Evolutionary conservation across 345 rosid genomes (phyloP).

Genomic region (Alliaria petiolata): DNA sequence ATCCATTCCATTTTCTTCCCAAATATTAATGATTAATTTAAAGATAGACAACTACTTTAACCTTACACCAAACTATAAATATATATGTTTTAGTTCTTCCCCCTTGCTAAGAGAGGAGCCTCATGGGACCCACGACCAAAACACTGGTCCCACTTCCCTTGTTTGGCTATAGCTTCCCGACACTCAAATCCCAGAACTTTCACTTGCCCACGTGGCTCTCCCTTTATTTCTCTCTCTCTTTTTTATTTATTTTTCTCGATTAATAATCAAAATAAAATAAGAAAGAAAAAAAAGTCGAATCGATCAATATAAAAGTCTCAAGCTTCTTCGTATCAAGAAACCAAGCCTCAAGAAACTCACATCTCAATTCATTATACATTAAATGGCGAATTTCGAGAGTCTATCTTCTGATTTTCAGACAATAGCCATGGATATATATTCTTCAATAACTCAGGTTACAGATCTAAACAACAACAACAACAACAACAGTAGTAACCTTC

Average conservation of each 20-base stretch:
- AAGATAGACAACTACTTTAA: constrained; percentile 13
- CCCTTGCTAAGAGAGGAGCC: background rate
- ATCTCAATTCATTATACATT: background rate
- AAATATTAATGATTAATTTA: background rate
- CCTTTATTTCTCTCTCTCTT: constrained; percentile 6
- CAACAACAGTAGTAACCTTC: too few relatives aligned
- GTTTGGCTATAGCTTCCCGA: constrained; percentile 30
- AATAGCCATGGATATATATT: constrained; percentile 27
- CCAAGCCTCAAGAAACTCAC: constrained; percentile 5
- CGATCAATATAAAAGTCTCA: constrained; percentile 17
- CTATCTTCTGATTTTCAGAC: constrained; percentile 22
- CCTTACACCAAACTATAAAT: constrained; percentile 15
- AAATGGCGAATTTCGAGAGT: constrained; percentile 31
- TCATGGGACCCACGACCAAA: constrained; percentile 20
- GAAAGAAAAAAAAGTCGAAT: background rate
- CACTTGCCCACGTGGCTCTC: constrained; percentile 34
- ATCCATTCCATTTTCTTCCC: constrained; percentile 15
- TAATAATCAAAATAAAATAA: background rate
- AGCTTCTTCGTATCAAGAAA: constrained; percentile 10
- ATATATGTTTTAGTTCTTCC: constrained; percentile 17
- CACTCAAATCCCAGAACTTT: constrained; percentile 28
- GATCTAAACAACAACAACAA: constrained; percentile 28
- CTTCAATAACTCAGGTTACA: constrained; percentile 33
- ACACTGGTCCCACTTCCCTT: constrained; percentile 19
- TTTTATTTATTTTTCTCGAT: constrained; percentile 6